Base-by-base conservation (phyloP, 768 basidiomycete species). In the Leccinum ochraceum region DNA sequence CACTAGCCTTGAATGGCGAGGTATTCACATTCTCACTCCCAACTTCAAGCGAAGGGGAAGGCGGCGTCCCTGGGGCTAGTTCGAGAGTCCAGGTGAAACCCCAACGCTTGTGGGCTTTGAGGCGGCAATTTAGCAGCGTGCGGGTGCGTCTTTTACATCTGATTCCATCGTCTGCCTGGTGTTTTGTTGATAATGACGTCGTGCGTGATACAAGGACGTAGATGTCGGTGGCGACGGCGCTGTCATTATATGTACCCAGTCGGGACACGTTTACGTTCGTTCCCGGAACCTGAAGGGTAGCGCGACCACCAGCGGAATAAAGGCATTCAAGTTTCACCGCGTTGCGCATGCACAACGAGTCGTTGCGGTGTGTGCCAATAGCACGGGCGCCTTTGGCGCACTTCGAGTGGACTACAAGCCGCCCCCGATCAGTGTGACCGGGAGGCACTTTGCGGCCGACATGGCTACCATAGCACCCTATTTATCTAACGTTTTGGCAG, bases 251-350 rank as follows among this genome's bases (percentile, higher is more conserved):
- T 97, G 93, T 75, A 98, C 96, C 2, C 86, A 90, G 63, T 95
- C 96, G 4, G 96, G 96, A 0, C 95, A 98, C 67, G 95, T 96
- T 34, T 98, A 90, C 69, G 81, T 95, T 24, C 89, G 95, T 24
- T 81, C 86, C 20, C 83, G 93, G 28, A 85, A 77, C 60, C 61
- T 62, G 57, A 75, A 69, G 64, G 63, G 58, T 6, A 59, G 51
- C 22, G 56, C 57, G 70, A 72, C 61, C 55, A 67, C 67, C 26
- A 63, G 48, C 50, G 73, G 62, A 46, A 63, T 59, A 6, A 89
- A 88, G 69, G 70, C 83, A 1, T 83, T 83, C 78, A 94, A 89
- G 75, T 96, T 94, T 71, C 85, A 88, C 60, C 86, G 89, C 13
- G 77, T 97, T 1, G 86, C 90, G 0, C 86, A 85, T 65, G 77